Evolutionary conservation across 768 basidiomycete genomes (phyloP).

Genomic region (Termitomyces sp.): DNA sequence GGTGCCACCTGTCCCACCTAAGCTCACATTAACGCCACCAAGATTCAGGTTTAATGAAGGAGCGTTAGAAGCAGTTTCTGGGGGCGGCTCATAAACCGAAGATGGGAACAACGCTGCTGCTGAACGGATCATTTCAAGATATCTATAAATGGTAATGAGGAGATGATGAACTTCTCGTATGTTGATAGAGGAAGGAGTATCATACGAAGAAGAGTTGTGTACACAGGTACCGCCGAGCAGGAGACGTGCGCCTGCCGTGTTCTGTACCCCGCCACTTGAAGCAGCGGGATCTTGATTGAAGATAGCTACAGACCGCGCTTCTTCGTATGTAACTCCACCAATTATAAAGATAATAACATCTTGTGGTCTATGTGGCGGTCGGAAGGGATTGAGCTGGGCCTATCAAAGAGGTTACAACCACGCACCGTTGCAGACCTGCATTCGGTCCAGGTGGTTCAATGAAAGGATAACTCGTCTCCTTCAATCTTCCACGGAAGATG

Average conservation of each 20-base stretch:
- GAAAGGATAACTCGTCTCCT: constrained; percentile 89
- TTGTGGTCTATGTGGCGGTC: constrained; percentile 60
- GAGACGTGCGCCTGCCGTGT: constrained; percentile 63
- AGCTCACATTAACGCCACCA: constrained; percentile 85
- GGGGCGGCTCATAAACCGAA: constrained; percentile 69
- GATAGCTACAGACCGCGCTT: constrained; percentile 78
- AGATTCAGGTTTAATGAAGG: constrained; percentile 88
- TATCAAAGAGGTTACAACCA: neutral
- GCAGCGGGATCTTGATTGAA: constrained; percentile 76
- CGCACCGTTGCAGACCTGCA: constrained; percentile 65
- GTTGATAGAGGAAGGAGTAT: neutral
- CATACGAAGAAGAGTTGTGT: constrained; percentile 89
- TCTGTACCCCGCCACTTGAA: constrained; percentile 38
- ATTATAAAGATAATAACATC: constrained; percentile 97
- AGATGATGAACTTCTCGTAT: constrained; percentile 1
- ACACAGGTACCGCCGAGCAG: constrained; percentile 92
- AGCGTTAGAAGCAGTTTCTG: constrained; percentile 64
- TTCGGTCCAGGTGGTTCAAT: constrained; percentile 60
- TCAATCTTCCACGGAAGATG: constrained; percentile 78
- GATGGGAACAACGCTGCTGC: constrained; percentile 58
- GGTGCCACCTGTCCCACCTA: constrained; percentile 81
- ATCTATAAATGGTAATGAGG: constrained; percentile 38
- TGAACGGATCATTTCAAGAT: constrained; percentile 81
- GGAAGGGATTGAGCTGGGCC: neutral
- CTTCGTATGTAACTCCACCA: constrained; percentile 95